Evolutionary conservation across 2,329 filamentous ascomycete species (phyloP).

Genomic region (Hymenoscyphus repandus): DNA sequence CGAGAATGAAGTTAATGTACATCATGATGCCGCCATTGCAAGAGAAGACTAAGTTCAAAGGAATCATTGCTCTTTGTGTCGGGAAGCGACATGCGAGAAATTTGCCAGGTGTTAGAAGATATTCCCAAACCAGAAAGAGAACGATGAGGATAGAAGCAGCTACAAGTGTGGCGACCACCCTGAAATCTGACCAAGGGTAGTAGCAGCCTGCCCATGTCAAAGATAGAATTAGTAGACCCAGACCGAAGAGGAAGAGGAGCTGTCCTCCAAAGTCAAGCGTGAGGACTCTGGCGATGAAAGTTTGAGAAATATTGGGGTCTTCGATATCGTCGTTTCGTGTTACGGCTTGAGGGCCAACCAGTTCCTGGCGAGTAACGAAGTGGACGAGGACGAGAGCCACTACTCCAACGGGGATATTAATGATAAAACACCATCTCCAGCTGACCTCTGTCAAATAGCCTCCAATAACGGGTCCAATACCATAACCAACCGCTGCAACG

Average conservation of each 20-base stretch:
- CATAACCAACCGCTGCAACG: conserved; percentile 54
- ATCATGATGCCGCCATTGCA: conserved; percentile 58
- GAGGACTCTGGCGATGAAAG: conserved; percentile 38
- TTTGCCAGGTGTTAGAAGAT: conserved; percentile 41
- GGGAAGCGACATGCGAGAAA: conserved; percentile 44
- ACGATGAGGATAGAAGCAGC: conserved; percentile 35
- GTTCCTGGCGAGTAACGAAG: conserved; percentile 51
- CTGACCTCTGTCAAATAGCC: conserved; percentile 46
- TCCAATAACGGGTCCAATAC: conserved; percentile 53
- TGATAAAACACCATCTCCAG: conserved; percentile 65
- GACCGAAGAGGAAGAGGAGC: conserved; percentile 41
- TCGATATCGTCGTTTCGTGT: conserved; percentile 41
- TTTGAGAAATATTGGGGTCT: conserved; percentile 29
- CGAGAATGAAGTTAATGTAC: conserved; percentile 55
- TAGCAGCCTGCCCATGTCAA: conserved; percentile 40
- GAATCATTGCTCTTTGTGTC: conserved; percentile 57
- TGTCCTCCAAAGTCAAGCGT: conserved; percentile 54
- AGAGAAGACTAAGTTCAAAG: conserved; percentile 51
- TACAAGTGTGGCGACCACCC: conserved; percentile 36
- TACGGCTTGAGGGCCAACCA: conserved; percentile 45
- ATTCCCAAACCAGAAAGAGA: conserved; percentile 38
- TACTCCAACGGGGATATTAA: conserved; percentile 53
- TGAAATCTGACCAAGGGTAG: conserved; percentile 36
- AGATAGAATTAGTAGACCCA: conserved; percentile 38
- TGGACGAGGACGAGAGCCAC: conserved; percentile 49